Percentiles rank a stretch among this genome's conserved stretches.
Conservation (phyloP, 2,329 filamentous ascomycete species). For the Leptographium procerum region DNA sequence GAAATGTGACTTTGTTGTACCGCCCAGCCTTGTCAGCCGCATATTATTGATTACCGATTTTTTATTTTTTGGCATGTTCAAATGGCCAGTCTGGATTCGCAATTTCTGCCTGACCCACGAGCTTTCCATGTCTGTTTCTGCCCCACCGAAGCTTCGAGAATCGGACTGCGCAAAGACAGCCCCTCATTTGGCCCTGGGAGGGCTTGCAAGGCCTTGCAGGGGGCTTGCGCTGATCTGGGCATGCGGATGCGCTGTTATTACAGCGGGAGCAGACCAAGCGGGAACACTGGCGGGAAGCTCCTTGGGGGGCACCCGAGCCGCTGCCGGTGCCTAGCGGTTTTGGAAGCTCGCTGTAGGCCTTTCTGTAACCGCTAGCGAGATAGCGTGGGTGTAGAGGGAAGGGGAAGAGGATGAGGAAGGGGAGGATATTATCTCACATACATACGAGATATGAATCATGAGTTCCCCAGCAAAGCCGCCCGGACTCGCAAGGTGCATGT, state of each 20-base stretch:
- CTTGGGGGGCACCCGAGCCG: conserved; percentile 7
- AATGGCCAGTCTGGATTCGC: not conserved
- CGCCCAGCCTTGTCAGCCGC: not conserved
- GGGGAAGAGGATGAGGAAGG: too few species aligned
- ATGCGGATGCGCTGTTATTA: not conserved
- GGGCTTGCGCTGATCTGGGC: not conserved
- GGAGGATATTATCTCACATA: too few species aligned
- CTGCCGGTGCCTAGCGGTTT: conserved; percentile 5
- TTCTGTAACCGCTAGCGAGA: not conserved
- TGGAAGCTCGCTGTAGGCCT: not conserved
- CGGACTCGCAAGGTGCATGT: too few species aligned
- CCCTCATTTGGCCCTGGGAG: conserved; percentile 8
- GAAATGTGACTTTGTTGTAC: not conserved
- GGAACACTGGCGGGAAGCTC: conserved; percentile 4
- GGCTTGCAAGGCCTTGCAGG: not conserved
- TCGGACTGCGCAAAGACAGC: conserved; percentile 7
- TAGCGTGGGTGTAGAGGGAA: not conserved
- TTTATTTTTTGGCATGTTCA: too few species aligned
- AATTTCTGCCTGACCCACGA: conserved; percentile 7
- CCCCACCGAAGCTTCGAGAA: conserved; percentile 36
- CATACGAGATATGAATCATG: too few species aligned
- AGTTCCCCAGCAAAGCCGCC: too few species aligned
- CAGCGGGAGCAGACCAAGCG: not conserved
- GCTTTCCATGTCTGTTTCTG: not conserved
- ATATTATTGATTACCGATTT: too few species aligned